Conservation (phyloP, 1,284 basidiomycete genomes). For the Omphalotus olearius region DNA sequence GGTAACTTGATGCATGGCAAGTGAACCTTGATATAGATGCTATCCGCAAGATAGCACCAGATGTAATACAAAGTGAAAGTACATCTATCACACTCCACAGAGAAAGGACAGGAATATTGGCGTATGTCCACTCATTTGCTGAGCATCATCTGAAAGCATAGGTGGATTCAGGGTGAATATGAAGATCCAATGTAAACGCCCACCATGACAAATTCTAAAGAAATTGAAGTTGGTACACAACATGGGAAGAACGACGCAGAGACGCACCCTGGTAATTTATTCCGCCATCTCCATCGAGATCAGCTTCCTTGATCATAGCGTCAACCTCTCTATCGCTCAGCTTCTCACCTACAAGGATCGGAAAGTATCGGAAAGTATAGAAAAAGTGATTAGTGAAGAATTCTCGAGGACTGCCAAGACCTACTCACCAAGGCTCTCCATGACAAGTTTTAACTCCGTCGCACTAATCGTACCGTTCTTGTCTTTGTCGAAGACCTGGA, state of each 20-base stretch:
- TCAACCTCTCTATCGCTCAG: slow-evolving; percentile 81
- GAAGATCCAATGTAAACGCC: not conserved
- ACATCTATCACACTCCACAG: too few species aligned
- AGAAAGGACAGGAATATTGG: too few species aligned
- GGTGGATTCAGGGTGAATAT: not conserved
- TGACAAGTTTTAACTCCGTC: slow-evolving; percentile 79
- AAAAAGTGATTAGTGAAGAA: not conserved
- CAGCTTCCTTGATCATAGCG: slow-evolving; percentile 90
- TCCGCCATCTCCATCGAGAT: slow-evolving; percentile 81
- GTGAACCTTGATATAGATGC: too few species aligned
- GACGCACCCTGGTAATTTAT: slow-evolving; percentile 64
- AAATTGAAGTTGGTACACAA: not conserved
- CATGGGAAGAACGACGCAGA: not conserved
- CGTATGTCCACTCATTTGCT: not conserved
- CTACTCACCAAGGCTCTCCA: slow-evolving; percentile 76
- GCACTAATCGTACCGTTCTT: slow-evolving; percentile 80
- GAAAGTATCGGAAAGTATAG: too few species aligned
- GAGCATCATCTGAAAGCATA: slow-evolving; percentile 6
- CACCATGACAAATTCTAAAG: slow-evolving; percentile 58
- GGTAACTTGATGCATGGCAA: too few species aligned
- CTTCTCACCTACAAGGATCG: slow-evolving; percentile 59
- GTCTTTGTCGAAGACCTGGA: slow-evolving; percentile 84
- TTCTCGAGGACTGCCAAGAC: slow-evolving; percentile 22
- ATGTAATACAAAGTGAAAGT: too few species aligned
- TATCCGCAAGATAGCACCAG: too few species aligned